These are phyloP conservation scores for Lipomyces oligophaga DNA, from an alignment of 805 yeast genomes.

Conservation along the genomic window DNA sequence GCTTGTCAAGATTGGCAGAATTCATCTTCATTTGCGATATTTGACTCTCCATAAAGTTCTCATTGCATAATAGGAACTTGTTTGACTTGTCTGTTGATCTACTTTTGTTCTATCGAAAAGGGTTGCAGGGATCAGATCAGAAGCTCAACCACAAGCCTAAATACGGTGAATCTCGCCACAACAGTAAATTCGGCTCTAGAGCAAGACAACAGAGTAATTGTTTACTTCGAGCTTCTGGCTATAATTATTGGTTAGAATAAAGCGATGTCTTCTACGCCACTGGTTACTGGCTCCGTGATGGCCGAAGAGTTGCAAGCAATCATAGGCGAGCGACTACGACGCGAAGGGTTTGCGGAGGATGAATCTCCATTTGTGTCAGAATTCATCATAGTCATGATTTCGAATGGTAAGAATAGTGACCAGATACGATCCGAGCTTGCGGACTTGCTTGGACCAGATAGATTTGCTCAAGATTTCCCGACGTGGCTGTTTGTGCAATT, in stretches of 20 bases:
- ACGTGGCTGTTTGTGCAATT: constrained; percentile 33
- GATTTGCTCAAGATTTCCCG: constrained; percentile 30
- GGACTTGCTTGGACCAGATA: constrained; percentile 31
- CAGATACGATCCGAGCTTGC: constrained; percentile 31
- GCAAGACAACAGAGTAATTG: too few relatives aligned
- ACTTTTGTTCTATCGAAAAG: too few relatives aligned
- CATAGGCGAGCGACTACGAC: constrained; percentile 25
- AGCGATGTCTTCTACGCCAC: not conserved
- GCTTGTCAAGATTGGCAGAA: too few relatives aligned
- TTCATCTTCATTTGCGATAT: too few relatives aligned
- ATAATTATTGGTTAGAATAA: too few relatives aligned
- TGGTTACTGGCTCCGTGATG: constrained; percentile 21
- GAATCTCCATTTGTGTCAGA: constrained; percentile 33
- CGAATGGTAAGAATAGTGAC: constrained; percentile 28
- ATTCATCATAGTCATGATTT: constrained; percentile 33
- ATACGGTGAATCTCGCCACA: too few relatives aligned
- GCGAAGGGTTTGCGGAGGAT: constrained; percentile 31
- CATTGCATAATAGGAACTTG: too few relatives aligned
- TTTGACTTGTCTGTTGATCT: too few relatives aligned
- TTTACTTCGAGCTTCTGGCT: not conserved
- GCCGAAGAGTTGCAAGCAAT: constrained; percentile 27
- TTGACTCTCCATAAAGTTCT: too few relatives aligned
- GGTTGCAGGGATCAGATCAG: too few relatives aligned
- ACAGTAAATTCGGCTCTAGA: too few relatives aligned
- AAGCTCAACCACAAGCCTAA: not conserved